Evolutionary conservation across 2,329 filamentous ascomycete genomes (phyloP), one percentile per base, ranked within the genome.

Genomic region (Epichloe uncinata): DNA sequence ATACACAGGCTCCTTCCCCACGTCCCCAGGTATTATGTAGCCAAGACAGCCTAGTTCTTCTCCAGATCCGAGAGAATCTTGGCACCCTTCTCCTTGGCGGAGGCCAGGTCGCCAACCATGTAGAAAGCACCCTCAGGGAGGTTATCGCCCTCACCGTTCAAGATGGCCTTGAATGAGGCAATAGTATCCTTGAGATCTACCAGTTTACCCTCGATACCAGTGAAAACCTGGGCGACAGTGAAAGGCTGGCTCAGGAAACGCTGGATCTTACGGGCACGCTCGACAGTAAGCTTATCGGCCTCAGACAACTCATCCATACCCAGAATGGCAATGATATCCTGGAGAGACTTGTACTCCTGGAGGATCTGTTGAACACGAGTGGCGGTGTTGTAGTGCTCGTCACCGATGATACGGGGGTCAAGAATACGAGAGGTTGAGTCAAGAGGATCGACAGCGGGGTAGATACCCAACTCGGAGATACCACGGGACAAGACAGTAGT

Each of bases 401-500:
- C 79, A 72, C 93, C 93, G 66, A 98, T 86, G 68, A 98, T 83
- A 87, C 93, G 90, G 74, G 93, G 88, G 78, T 97, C 93, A 68
- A 98, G 80, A 86, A 98, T 96, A 83, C 93, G 90, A 61, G 90
- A 97, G 78, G 95, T 96, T 71, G 90, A 96, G 79, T 97, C 93
- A 59, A 98, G 90, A 75, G 93, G 93, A 73, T 98, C 93, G 81
- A 98, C 93, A 66, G 93, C 93, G 66, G 93, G 93, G 83, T 98
- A 98, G 79, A 97, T 98, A 89, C 93, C 93, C 83, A 98, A 81
- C 82, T 98, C 93, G 61, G 93, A 97, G 73, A 98, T 98, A 90
- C 93, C 91, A 86, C 93, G 91, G 67, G 93, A 98, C 82, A 98
- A 81, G 72, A 97, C 93, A 84, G 93, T 98, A 74, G 93, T 98